phyloP scores from a whole-genome alignment of 345 rosid genomes.

The Bretschneidera sinensis region DNA sequence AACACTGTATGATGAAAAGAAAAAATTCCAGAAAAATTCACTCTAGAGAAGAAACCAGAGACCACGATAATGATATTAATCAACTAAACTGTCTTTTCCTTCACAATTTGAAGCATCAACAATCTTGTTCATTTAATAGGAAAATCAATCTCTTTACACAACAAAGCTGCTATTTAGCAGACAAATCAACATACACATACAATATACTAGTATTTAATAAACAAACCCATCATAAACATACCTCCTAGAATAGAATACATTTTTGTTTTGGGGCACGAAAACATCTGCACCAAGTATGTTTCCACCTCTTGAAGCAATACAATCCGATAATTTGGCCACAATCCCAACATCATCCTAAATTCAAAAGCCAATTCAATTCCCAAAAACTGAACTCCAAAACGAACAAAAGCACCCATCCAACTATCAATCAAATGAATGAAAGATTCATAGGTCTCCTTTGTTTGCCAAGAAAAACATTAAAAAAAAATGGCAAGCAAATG shows the following conservation, averaged over 20 bases:
- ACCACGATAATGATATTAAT: too few relatives aligned
- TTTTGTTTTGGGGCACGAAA: constrained; percentile 73
- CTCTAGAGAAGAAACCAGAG: too few relatives aligned
- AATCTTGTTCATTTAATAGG: not conserved
- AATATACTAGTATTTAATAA: not conserved
- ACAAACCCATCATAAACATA: constrained; percentile 7
- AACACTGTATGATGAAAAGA: not conserved
- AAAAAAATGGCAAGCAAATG: not conserved
- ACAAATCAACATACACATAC: not conserved
- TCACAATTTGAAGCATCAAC: not conserved
- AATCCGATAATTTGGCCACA: constrained; percentile 84
- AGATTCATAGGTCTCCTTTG: not conserved
- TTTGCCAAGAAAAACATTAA: not conserved
- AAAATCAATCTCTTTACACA: not conserved
- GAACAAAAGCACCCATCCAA: constrained; percentile 1
- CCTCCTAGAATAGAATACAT: constrained; percentile 93
- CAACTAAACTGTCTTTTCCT: too few relatives aligned
- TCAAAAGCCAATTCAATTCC: constrained; percentile 5
- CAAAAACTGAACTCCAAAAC: constrained; percentile 2
- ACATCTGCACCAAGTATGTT: constrained; percentile 91
- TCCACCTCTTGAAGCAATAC: constrained; percentile 90
- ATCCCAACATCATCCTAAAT: constrained; percentile 80
- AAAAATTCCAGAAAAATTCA: too few relatives aligned
- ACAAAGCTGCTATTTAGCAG: not conserved
- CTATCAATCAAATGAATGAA: not conserved